A percentile compares a stretch with the other conserved stretches of the same genome.
Conservation (phyloP, 2,329 filamentous ascomycete genomes). For the Rhynchosporium graminicola region DNA sequence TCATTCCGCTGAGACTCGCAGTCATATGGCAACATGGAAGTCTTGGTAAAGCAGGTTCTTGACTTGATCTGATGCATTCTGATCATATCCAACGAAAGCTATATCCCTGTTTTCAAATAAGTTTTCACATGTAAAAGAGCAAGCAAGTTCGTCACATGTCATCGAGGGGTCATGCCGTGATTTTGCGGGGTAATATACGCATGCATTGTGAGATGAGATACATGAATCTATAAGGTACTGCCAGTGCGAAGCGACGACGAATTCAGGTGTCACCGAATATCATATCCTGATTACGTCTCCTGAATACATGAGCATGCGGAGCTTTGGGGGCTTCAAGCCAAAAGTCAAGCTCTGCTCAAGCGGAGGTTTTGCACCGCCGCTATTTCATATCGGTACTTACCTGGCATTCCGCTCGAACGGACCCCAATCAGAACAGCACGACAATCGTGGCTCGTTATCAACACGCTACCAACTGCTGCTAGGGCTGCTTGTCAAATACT, state of each 20-base stretch:
- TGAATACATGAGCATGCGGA: background rate
- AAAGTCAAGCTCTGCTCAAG: background rate
- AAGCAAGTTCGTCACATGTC: slow-evolving; percentile 1
- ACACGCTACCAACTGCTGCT: background rate
- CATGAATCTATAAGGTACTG: background rate
- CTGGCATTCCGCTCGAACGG: background rate
- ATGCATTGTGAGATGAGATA: slow-evolving; percentile 3
- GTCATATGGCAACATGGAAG: slow-evolving; percentile 13
- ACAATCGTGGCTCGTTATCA: background rate
- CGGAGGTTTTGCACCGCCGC: too few relatives aligned
- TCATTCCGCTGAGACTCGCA: background rate
- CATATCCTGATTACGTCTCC: background rate
- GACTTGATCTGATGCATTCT: background rate
- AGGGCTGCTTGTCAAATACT: too few relatives aligned
- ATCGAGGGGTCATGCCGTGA: slow-evolving; percentile 11
- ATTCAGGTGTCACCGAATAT: too few relatives aligned
- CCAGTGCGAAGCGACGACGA: background rate
- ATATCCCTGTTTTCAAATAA: background rate
- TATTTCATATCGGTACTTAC: too few relatives aligned
- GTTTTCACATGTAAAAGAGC: background rate
- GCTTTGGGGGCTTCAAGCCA: too few relatives aligned
- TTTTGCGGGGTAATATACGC: slow-evolving; percentile 13
- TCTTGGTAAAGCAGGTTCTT: background rate
- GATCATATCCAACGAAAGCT: background rate
- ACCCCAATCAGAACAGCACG: background rate